phyloP scores from a whole-genome alignment of 352 stramenopile species.

The Phytophthora citricola region DNA sequence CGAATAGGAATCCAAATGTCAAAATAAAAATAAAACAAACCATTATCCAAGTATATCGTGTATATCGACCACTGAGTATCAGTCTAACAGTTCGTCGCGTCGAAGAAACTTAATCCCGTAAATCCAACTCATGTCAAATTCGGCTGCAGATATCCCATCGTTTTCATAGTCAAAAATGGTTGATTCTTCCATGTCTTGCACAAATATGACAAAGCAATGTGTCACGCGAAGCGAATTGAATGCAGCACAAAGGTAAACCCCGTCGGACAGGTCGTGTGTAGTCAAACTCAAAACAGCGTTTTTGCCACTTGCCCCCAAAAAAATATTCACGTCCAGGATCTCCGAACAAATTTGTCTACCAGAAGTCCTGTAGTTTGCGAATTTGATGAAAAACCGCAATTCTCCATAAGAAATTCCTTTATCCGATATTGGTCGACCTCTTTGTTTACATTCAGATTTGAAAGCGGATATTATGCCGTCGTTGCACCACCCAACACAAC shows the following conservation, averaged over 20 bases:
- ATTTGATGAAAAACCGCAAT: background rate
- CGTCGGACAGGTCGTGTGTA: background rate
- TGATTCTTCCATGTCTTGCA: background rate
- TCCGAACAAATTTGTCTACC: background rate
- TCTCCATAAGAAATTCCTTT: background rate
- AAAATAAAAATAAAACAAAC: too few relatives aligned
- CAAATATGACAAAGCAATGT: background rate
- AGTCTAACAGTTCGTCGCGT: background rate
- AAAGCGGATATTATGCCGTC: background rate
- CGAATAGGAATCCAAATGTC: background rate
- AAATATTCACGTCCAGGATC: background rate
- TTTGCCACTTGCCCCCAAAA: background rate
- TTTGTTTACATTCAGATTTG: background rate
- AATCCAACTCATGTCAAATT: background rate
- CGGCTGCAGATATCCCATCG: background rate
- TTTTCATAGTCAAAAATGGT: background rate
- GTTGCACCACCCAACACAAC: background rate
- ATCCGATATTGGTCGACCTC: background rate
- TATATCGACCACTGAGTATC: background rate
- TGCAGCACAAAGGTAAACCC: background rate
- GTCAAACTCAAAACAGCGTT: background rate
- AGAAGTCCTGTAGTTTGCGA: background rate
- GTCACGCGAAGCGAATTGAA: background rate
- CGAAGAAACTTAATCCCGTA: background rate
- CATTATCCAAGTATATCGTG: too few relatives aligned